phyloP scores from a whole-genome alignment of 495 filamentous ascomycete genomes.

The Aspergillus bertholletiae region DNA sequence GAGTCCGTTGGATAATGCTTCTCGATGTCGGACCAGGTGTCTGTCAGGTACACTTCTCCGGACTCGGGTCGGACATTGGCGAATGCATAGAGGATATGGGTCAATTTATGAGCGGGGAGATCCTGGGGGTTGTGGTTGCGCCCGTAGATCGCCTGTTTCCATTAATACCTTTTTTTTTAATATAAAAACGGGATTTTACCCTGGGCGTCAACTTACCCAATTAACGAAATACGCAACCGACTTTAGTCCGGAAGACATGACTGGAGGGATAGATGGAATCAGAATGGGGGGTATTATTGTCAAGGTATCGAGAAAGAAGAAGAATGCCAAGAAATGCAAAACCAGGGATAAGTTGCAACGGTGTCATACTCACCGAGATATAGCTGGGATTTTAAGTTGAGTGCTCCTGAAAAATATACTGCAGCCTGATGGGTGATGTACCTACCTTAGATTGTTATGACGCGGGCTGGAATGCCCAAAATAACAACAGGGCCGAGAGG shows the following conservation, averaged over 20 bases:
- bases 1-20: slow-evolving; percentile 68
- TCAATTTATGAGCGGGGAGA: slow-evolving; percentile 81
- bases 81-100: slow-evolving; percentile 90
- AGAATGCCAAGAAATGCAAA: slow-evolving; percentile 10
- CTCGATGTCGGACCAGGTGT: slow-evolving; percentile 80
- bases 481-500: slow-evolving; percentile 2
- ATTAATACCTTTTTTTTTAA: not conserved
- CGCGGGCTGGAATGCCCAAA: slow-evolving; percentile 11
- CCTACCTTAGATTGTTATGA: slow-evolving; percentile 3
- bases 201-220: slow-evolving; percentile 42
- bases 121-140: slow-evolving; percentile 83
- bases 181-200: not conserved
- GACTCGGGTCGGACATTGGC: slow-evolving; percentile 72
- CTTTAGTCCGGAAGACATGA: slow-evolving; percentile 35
- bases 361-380: slow-evolving; percentile 9
- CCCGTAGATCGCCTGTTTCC: slow-evolving; percentile 74
- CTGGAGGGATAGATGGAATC: slow-evolving; percentile 12
- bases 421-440: slow-evolving; percentile 12
- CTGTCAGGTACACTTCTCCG: slow-evolving; percentile 80
- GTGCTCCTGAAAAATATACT: slow-evolving; percentile 5
- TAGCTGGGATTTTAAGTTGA: not conserved
- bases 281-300: slow-evolving; percentile 11
- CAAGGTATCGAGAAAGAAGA: slow-evolving; percentile 20
- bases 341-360: slow-evolving; percentile 2
- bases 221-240: slow-evolving; percentile 56